Conservation (phyloP, 176 grass and related monocot species). For the Zea mays region DNA sequence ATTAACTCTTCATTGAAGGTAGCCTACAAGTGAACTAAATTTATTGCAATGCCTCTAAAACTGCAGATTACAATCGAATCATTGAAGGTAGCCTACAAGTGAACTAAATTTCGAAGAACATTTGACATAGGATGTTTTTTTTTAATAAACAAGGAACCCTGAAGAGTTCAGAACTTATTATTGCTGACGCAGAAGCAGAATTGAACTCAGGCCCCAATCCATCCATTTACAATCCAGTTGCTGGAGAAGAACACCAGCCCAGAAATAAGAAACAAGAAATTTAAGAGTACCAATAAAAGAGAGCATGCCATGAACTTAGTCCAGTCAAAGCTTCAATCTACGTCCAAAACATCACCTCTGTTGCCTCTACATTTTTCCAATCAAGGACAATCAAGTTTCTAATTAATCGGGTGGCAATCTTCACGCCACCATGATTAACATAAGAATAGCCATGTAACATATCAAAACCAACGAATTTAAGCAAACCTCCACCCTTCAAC, state of each 20-base stretch:
- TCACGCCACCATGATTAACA: not conserved
- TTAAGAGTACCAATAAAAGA: not conserved
- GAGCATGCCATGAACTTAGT: not conserved
- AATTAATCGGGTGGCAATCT: not conserved
- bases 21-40: too few relatives aligned
- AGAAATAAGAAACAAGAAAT: conserved; percentile 3
- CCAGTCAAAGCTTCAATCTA: not conserved
- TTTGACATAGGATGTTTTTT: too few relatives aligned
- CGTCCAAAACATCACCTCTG: not conserved
- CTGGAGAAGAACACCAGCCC: conserved; percentile 1
- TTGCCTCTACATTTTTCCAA: not conserved
- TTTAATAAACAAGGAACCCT: not conserved
- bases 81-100: too few relatives aligned
- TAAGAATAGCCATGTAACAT: not conserved
- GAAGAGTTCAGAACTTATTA: not conserved
- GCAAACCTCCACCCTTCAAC: conserved; percentile 29
- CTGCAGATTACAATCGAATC: too few relatives aligned
- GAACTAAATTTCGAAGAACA: too few relatives aligned
- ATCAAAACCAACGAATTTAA: not conserved
- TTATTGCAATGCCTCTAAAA: too few relatives aligned
- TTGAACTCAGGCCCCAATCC: not conserved
- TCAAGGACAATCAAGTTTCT: too few relatives aligned
- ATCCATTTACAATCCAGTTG: not conserved
- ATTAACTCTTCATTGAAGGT: too few relatives aligned
- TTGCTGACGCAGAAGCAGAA: not conserved